Percentiles rank a stretch among this genome's conserved stretches.
phyloP scores from a whole-genome alignment of 208 protist genomes.

The Leishmania tropica region DNA sequence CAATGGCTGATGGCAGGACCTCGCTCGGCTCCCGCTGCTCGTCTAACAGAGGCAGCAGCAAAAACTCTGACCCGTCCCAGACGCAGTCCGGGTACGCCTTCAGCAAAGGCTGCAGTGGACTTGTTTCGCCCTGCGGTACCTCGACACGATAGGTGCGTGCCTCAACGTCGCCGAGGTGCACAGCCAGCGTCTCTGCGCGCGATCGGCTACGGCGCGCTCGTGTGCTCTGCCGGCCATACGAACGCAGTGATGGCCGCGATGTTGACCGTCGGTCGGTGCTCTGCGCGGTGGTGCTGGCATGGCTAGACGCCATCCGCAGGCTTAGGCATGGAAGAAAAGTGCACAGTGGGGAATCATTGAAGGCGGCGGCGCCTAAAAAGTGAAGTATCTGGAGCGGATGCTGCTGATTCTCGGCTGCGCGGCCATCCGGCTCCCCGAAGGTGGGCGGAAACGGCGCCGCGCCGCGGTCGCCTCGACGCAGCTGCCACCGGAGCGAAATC shows the following conservation, averaged over 20 bases:
- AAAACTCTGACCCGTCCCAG: conserved; percentile 46
- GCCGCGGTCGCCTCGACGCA: not conserved
- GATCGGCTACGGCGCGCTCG: conserved; percentile 2
- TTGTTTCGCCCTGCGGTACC: conserved; percentile 19
- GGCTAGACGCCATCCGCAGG: conserved; percentile 18
- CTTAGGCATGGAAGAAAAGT: conserved; percentile 30
- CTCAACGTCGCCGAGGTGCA: conserved; percentile 44
- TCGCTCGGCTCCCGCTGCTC: conserved; percentile 5
- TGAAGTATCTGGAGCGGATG: conserved; percentile 35
- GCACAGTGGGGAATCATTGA: conserved; percentile 37
- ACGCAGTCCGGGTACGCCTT: conserved; percentile 22
- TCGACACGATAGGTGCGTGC: conserved; percentile 37
- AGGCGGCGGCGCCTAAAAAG: conserved; percentile 26
- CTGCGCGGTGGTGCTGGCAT: conserved; percentile 1
- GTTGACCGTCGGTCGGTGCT: not conserved
- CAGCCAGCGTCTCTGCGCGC: conserved; percentile 19
- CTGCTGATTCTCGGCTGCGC: not conserved
- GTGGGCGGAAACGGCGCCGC: not conserved
- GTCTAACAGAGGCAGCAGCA: conserved; percentile 36
- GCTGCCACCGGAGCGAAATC: not conserved
- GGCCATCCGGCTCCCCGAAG: not conserved
- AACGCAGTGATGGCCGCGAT: not conserved
- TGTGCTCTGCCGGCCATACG: conserved; percentile 1
- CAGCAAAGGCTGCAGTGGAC: conserved; percentile 33
- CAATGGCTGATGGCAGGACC: conserved; percentile 6